A percentile compares a stretch with the other conserved stretches of the same genome.
Evolutionary conservation across 176 grass and related monocot species (phyloP).

Genomic region (Cenchrus americanus): DNA sequence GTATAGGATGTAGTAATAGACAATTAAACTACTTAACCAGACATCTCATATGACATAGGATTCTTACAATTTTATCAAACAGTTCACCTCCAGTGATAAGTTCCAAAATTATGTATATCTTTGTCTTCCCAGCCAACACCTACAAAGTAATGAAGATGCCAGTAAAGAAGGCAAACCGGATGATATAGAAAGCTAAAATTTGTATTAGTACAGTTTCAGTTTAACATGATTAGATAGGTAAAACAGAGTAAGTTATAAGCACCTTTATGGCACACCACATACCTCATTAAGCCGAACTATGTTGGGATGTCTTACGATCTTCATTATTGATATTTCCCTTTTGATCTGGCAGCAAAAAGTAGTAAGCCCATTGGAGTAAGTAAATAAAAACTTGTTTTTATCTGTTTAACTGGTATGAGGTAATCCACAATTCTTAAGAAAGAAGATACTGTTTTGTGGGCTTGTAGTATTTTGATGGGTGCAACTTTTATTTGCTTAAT

Average conservation of each 20-base stretch:
- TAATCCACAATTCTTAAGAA: neutral
- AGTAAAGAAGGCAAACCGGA: conserved; percentile 17
- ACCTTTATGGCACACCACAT: conserved; percentile 48
- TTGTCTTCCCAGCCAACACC: conserved; percentile 86
- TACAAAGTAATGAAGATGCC: conserved; percentile 40
- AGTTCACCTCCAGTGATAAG: conserved; percentile 91
- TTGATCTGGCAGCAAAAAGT: conserved; percentile 66
- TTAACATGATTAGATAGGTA: neutral
- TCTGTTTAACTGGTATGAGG: neutral
- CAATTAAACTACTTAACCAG: conserved; percentile 9
- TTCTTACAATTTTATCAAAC: conserved; percentile 94
- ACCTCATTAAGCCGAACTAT: conserved; percentile 92
- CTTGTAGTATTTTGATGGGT: neutral
- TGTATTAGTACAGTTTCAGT: neutral
- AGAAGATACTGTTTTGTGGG: neutral
- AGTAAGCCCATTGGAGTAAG: conserved; percentile 16
- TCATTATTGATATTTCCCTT: conserved; percentile 99
- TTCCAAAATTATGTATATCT: conserved; percentile 99
- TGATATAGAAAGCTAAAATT: conserved; percentile 9
- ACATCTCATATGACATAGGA: neutral
- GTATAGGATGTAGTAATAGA: neutral
- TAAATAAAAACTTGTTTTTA: neutral
- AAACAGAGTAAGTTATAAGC: neutral
- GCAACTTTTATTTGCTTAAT: neutral
- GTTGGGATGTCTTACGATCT: conserved; percentile 91